These are phyloP conservation scores for Sphagnum fallax DNA, from an alignment of 228 moss, liverwort and hornwort species.

Conservation along the genomic window DNA sequence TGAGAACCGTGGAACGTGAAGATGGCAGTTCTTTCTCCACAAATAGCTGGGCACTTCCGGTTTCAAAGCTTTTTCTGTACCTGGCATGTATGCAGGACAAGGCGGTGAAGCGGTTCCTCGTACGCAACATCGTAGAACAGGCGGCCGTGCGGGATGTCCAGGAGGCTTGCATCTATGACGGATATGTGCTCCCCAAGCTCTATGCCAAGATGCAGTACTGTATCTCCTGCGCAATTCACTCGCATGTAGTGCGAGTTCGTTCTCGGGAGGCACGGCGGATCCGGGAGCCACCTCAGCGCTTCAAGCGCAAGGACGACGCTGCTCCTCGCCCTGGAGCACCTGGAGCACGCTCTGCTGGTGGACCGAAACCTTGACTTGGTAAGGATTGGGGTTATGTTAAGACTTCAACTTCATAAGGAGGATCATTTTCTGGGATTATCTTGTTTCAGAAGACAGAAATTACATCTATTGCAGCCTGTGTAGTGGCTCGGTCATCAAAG, in stretches of 20 bases:
- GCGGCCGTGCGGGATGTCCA: constrained; percentile 16
- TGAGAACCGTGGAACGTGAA: no score
- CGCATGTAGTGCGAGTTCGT: constrained; percentile 20
- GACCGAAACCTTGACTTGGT: not conserved
- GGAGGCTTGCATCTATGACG: constrained; percentile 15
- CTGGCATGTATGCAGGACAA: constrained; percentile 10
- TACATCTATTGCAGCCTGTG: no score
- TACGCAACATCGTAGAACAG: constrained; percentile 22
- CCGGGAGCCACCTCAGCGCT: constrained; percentile 21
- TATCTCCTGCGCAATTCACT: constrained; percentile 22
- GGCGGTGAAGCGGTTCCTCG: constrained; percentile 21
- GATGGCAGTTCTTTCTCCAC: no score
- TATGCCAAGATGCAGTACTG: constrained; percentile 26
- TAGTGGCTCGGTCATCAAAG: no score
- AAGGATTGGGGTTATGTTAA: no score
- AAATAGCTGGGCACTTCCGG: no score
- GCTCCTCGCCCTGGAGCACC: constrained; percentile 11
- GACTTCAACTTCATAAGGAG: no score
- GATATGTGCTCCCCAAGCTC: constrained; percentile 18
- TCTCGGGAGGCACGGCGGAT: constrained; percentile 16
- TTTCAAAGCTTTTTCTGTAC: no score
- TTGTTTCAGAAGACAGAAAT: no score
- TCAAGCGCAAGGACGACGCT: constrained; percentile 19
- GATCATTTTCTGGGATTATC: no score
- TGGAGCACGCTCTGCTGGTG: constrained; percentile 5